phyloP scores from a whole-genome alignment of 257 asterid genomes.

The Prunella vulgaris region DNA sequence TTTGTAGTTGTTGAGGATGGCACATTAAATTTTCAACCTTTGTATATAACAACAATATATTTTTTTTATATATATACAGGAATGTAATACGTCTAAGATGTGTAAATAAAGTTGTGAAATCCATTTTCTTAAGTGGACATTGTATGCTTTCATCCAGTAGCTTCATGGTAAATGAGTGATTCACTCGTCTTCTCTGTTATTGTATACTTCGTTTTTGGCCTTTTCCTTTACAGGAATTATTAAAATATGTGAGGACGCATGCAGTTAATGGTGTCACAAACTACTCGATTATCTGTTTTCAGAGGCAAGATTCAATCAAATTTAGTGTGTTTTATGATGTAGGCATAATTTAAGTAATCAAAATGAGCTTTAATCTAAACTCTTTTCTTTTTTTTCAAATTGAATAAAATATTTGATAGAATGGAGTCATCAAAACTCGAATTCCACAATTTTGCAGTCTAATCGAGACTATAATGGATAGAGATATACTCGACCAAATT shows the following conservation, averaged over 20 bases:
- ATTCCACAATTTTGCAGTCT: too few relatives aligned
- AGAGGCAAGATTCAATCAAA: too few relatives aligned
- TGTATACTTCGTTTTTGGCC: background rate
- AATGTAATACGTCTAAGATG: background rate
- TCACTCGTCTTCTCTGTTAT: background rate
- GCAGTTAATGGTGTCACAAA: too few relatives aligned
- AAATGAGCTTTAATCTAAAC: too few relatives aligned
- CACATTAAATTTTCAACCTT: background rate
- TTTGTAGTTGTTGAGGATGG: constrained; percentile 6
- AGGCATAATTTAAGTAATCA: too few relatives aligned
- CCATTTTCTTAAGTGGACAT: background rate
- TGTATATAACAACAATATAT: constrained; percentile 21
- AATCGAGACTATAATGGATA: too few relatives aligned
- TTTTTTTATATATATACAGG: background rate
- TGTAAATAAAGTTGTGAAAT: background rate
- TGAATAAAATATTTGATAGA: too few relatives aligned
- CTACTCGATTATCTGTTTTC: too few relatives aligned
- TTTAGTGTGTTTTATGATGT: too few relatives aligned
- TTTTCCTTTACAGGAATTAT: background rate
- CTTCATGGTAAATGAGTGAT: background rate
- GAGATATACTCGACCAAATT: too few relatives aligned
- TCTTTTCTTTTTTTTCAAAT: too few relatives aligned
- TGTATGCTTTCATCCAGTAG: background rate
- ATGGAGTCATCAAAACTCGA: too few relatives aligned
- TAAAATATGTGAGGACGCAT: background rate